These are phyloP conservation scores for Fomes fomentarius DNA, from an alignment of 1,284 basidiomycete genomes.

Conservation along the genomic window DNA sequence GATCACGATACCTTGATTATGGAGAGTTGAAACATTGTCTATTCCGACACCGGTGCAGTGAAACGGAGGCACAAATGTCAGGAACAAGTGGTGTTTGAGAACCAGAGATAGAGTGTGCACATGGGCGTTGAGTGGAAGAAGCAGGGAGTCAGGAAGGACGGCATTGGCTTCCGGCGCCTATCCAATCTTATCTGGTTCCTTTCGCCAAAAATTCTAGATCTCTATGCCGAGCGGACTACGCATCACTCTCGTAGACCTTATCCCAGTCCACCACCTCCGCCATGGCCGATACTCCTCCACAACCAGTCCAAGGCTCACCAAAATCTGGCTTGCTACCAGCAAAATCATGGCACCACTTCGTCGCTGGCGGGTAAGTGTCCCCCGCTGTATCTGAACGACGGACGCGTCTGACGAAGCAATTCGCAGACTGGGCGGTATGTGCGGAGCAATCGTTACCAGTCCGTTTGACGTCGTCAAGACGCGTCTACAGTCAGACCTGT, in stretches of 20 bases:
- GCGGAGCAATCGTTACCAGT: conserved; percentile 94
- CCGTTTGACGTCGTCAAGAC: conserved; percentile 99
- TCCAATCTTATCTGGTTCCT: conserved; percentile 30
- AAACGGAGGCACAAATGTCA: no score
- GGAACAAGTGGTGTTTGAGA: no score
- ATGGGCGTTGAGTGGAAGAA: no score
- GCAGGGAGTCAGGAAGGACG: background rate
- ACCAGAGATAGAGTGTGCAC: no score
- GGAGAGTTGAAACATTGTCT: conserved; percentile 69
- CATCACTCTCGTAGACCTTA: background rate
- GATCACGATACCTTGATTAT: conserved; percentile 50
- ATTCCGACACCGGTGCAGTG: no score
- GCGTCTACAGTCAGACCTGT: conserved; percentile 91
- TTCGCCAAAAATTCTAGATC: conserved; percentile 18
- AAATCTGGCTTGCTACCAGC: conserved; percentile 54
- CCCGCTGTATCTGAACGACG: background rate
- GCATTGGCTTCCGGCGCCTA: conserved; percentile 9
- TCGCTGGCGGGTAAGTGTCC: conserved; percentile 80
- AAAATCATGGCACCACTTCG: conserved; percentile 84
- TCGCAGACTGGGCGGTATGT: conserved; percentile 93
- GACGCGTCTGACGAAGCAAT: conserved; percentile 11
- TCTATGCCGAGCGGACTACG: background rate
- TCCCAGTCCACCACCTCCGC: conserved; percentile 8
- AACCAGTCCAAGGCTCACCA: conserved; percentile 34
- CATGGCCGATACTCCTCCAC: conserved; percentile 28